Conservation (phyloP, 768 basidiomycete species). For the Chlorophyllum brunneum region DNA sequence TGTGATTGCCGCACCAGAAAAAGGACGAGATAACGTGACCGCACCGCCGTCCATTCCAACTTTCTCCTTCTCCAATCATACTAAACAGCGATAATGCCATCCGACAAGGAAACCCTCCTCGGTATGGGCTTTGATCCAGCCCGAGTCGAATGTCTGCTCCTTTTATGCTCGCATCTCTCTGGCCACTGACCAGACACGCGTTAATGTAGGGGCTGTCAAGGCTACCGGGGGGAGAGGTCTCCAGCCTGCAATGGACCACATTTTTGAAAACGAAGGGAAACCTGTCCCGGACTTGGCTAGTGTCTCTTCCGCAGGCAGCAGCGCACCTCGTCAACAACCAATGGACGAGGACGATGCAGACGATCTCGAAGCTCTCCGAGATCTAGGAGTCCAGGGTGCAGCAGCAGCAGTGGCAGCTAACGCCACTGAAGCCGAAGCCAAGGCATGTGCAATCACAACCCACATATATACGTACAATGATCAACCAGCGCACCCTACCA, state of each 20-base stretch:
- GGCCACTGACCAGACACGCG: conserved; percentile 11
- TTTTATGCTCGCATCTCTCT: conserved; percentile 11
- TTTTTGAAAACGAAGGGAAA: conserved; percentile 76
- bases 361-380: conserved; percentile 59
- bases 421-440: conserved; percentile 51
- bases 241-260: conserved; percentile 88
- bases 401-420: conserved; percentile 22
- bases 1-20: too few relatives aligned
- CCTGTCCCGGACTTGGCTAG: conserved; percentile 62
- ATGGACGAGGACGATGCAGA: conserved; percentile 73
- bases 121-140: conserved; percentile 85
- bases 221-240: conserved; percentile 82
- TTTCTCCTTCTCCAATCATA: too few relatives aligned
- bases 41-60: too few relatives aligned
- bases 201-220: conserved; percentile 74
- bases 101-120: conserved; percentile 72
- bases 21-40: neutral
- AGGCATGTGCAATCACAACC: conserved; percentile 36
- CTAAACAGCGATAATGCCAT: conserved; percentile 34
- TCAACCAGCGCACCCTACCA: neutral
- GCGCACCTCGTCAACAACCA: conserved; percentile 20
- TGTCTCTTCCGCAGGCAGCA: conserved; percentile 31
- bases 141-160: conserved; percentile 76
- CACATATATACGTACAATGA: neutral
- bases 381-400: conserved; percentile 35